A percentile compares a stretch with the other conserved stretches of the same genome.
Conservation (phyloP, 768 basidiomycete species). For the Multifurca ochricompacta region DNA sequence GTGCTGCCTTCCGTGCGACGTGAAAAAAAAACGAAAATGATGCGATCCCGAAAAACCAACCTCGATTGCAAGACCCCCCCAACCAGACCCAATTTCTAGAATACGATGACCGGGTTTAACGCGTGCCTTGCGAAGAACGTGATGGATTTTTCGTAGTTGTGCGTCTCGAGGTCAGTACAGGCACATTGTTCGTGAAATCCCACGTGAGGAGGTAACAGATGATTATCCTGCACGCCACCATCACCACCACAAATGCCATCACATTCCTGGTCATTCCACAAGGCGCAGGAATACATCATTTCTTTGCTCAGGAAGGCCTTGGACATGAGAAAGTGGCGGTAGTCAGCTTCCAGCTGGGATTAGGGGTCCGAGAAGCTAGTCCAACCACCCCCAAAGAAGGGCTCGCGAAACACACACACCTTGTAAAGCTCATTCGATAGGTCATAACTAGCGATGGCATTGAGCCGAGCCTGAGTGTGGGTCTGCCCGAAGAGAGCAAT, state of each 20-base stretch:
- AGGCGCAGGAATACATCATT: conserved; percentile 93
- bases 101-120: conserved; percentile 75
- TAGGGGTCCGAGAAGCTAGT: neutral
- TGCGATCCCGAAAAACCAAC: conserved; percentile 30
- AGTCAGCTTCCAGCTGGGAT: neutral
- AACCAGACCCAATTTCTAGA: conserved; percentile 89
- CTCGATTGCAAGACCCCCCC: conserved; percentile 88
- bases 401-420: too few relatives aligned
- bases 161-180: conserved; percentile 71
- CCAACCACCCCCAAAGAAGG: too few relatives aligned
- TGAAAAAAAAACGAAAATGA: neutral
- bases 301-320: conserved; percentile 79
- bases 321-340: neutral
- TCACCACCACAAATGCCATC: too few relatives aligned
- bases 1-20: conserved; percentile 49
- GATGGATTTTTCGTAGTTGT: conserved; percentile 74
- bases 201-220: conserved; percentile 27
- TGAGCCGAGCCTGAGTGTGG: conserved; percentile 63
- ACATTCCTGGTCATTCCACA: conserved; percentile 76
- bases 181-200: conserved; percentile 20
- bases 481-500: conserved; percentile 73
- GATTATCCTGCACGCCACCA: conserved; percentile 71
- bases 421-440: conserved; percentile 88
- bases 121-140: conserved; percentile 71
- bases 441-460: conserved; percentile 80